Conservation (phyloP, 1,284 basidiomycete genomes). For the Moniliella sp. region DNA sequence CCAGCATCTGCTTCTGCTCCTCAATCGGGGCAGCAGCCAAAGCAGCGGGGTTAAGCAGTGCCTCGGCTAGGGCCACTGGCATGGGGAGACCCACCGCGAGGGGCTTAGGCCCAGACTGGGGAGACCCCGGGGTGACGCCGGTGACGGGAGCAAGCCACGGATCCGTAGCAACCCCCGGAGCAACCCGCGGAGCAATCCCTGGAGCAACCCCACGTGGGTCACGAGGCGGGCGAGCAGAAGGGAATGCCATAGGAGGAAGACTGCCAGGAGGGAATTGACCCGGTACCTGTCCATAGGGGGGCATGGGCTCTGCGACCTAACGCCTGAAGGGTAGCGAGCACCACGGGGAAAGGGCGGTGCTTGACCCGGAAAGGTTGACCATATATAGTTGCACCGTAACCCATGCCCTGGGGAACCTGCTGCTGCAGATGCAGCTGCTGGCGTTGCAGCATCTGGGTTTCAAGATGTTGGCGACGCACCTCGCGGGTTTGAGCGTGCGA, state of each 20-base stretch:
- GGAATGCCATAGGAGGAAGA: no score
- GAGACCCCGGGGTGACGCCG: no score
- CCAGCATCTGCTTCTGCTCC: conserved; percentile 35
- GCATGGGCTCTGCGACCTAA: conserved; percentile 22
- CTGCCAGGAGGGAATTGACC: conserved; percentile 21
- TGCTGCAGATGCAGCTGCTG: conserved; percentile 34
- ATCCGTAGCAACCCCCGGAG: no score
- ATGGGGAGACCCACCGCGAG: no score
- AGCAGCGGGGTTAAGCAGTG: conserved; percentile 21
- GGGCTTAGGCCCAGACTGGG: no score
- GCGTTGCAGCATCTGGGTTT: conserved; percentile 50
- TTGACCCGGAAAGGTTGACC: no score
- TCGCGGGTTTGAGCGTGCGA: conserved; percentile 95
- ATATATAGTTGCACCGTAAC: conserved; percentile 28
- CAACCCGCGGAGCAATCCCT: no score
- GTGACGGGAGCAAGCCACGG: no score
- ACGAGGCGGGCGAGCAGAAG: no score
- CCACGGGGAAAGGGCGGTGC: no score
- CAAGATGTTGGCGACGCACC: conserved; percentile 88
- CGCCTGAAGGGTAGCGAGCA: conserved; percentile 27
- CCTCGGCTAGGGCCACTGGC: no score
- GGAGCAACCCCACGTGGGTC: no score
- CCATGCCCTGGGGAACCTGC: conserved; percentile 29
- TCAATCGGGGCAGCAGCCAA: conserved; percentile 31
- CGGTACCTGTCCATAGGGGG: conserved; percentile 28